Conservation (phyloP, 1,139 yeast genomes). For the Hansenula sp. region DNA sequence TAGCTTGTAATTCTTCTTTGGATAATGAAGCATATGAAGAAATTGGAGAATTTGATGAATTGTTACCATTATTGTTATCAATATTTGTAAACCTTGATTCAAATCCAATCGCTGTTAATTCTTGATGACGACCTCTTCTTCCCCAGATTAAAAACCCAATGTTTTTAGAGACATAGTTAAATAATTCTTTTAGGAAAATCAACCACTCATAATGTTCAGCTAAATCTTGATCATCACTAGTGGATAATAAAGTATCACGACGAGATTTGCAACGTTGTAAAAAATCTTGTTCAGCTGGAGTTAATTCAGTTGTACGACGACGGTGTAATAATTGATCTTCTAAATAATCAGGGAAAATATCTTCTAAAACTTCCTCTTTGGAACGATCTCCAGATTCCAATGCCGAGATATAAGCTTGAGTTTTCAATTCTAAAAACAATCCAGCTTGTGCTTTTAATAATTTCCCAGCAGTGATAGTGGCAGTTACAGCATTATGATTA, state of each 20-base stretch:
- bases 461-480: conserved; percentile 30
- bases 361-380: conserved; percentile 66
- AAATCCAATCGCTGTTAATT: conserved; percentile 2
- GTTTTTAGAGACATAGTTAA: conserved; percentile 75
- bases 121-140: conserved; percentile 35
- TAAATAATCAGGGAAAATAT: conserved; percentile 68
- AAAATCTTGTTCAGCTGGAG: conserved; percentile 73
- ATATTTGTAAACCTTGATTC: neutral
- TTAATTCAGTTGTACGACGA: conserved; percentile 39
- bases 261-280: conserved; percentile 67
- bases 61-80: neutral
- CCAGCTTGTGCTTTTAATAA: conserved; percentile 78
- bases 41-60: neutral
- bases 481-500: conserved; percentile 5
- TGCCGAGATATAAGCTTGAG: conserved; percentile 93
- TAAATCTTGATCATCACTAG: conserved; percentile 44
- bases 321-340: conserved; percentile 53
- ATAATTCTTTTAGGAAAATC: conserved; percentile 64
- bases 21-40: conserved; percentile 7
- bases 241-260: conserved; percentile 54
- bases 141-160: conserved; percentile 74
- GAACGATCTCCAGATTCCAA: conserved; percentile 62
- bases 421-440: conserved; percentile 78
- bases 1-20: conserved; percentile 18
- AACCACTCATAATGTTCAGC: conserved; percentile 71